Evolutionary conservation across 805 yeast species (phyloP).

Genomic region (Spathaspora passalidarum): DNA sequence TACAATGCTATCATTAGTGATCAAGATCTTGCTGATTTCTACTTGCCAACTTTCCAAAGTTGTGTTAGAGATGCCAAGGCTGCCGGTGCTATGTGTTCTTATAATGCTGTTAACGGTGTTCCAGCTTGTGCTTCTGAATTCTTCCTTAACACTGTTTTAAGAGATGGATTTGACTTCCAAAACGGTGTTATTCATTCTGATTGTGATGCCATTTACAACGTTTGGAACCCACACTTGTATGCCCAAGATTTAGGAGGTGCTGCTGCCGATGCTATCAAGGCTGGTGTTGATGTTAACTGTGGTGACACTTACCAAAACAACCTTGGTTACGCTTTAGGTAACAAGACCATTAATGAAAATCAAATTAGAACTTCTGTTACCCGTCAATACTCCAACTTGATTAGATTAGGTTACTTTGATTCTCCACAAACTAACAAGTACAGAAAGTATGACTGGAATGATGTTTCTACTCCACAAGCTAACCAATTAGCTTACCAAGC

Average conservation of each 20-base stretch:
- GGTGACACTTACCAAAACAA: constrained; percentile 5
- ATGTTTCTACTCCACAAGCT: constrained; percentile 6
- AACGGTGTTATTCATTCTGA: constrained; percentile 5
- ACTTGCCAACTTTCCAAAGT: constrained; percentile 7
- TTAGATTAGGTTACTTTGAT: constrained; percentile 7
- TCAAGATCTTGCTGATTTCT: constrained; percentile 9
- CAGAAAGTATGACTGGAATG: constrained; percentile 6
- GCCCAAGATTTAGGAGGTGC: constrained; percentile 4
- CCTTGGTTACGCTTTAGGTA: constrained; percentile 5
- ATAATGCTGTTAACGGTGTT: constrained; percentile 8
- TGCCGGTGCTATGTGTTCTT: constrained; percentile 8
- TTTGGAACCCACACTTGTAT: constrained; percentile 6
- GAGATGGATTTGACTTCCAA: constrained; percentile 3
- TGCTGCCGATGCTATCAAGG: constrained; percentile 6
- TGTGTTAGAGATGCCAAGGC: constrained; percentile 9
- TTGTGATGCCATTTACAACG: constrained; percentile 7
- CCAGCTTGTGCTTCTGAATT: constrained; percentile 7
- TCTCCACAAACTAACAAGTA: constrained; percentile 1
- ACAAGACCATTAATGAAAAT: constrained; percentile 3
- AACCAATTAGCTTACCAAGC: constrained; percentile 7
- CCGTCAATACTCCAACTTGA: constrained; percentile 6
- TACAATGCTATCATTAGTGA: constrained; percentile 7
- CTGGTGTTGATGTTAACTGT: constrained; percentile 9
- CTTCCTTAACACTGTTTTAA: constrained; percentile 5
- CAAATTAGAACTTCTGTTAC: constrained; percentile 4